Percentiles rank a stretch among this genome's conserved stretches.
phyloP scores from a whole-genome alignment of 2,329 filamentous ascomycete species.

The Dendryphion nanum region DNA sequence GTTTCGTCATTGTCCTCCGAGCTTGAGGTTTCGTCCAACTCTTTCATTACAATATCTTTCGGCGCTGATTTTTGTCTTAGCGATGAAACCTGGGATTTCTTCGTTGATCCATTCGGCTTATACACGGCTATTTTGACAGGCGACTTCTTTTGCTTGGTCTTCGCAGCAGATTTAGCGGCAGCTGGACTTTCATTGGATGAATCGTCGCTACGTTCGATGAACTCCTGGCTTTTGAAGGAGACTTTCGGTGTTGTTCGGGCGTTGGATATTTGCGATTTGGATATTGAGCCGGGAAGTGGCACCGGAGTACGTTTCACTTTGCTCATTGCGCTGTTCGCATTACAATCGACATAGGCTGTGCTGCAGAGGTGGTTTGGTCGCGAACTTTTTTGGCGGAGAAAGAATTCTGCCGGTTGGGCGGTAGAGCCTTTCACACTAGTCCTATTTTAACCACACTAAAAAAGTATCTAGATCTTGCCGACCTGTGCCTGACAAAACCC shows the following conservation, averaged over 20 bases:
- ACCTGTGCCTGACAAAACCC: too few species aligned
- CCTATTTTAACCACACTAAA: too few species aligned
- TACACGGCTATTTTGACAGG: constrained; percentile 28
- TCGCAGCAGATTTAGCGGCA: constrained; percentile 14
- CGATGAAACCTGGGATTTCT: constrained; percentile 9
- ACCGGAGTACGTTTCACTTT: constrained; percentile 35
- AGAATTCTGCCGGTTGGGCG: too few species aligned
- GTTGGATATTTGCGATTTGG: constrained; percentile 22
- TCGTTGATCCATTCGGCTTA: constrained; percentile 24
- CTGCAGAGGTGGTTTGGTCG: background rate
- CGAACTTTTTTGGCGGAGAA: constrained; percentile 36
- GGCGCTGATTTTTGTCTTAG: constrained; percentile 15
- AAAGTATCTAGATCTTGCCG: too few species aligned
- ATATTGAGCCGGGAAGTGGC: constrained; percentile 29
- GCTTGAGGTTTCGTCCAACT: constrained; percentile 22
- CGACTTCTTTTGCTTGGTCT: constrained; percentile 15
- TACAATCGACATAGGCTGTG: background rate
- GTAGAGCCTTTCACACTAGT: too few species aligned
- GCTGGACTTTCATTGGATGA: constrained; percentile 20
- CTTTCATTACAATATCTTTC: constrained; percentile 19
- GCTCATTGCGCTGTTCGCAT: constrained; percentile 24
- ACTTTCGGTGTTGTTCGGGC: constrained; percentile 19
- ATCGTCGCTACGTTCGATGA: constrained; percentile 33
- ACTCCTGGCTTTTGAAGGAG: constrained; percentile 33
- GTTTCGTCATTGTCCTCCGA: constrained; percentile 25